phyloP scores from a whole-genome alignment of 257 asterid species.

The Solanum ossicruentum region DNA sequence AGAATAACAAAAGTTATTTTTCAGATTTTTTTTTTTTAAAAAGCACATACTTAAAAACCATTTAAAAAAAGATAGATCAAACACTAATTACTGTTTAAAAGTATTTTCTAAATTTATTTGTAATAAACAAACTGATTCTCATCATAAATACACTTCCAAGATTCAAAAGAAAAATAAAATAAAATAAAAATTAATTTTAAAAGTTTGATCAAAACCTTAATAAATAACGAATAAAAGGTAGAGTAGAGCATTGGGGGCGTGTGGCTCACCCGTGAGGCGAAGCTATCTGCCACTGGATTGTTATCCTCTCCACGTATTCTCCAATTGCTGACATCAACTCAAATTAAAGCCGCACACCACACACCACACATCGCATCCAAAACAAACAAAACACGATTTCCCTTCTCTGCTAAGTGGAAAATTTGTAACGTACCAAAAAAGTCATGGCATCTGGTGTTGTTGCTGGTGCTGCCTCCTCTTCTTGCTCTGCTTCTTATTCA shows the following conservation, averaged over 20 bases:
- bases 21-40: too few relatives aligned
- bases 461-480: conserved; percentile 51
- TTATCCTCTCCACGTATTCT: not conserved
- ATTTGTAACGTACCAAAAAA: not conserved
- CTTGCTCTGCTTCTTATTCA: conserved; percentile 38
- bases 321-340: not conserved
- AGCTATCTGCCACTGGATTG: conserved; percentile 1
- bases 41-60: too few relatives aligned
- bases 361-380: not conserved
- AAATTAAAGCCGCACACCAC: not conserved
- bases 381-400: too few relatives aligned
- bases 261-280: not conserved
- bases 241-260: not conserved
- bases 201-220: not conserved
- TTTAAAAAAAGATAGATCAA: too few relatives aligned
- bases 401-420: not conserved
- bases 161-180: too few relatives aligned
- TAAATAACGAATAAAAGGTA: not conserved
- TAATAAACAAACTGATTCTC: too few relatives aligned
- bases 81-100: too few relatives aligned
- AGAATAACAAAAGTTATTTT: too few relatives aligned
- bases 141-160: too few relatives aligned
- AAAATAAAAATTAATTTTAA: too few relatives aligned
- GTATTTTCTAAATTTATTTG: too few relatives aligned
- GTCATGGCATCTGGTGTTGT: conserved; percentile 42